Evolutionary conservation across 805 yeast species (phyloP).

Genomic region (Ogataea polymorpha): DNA sequence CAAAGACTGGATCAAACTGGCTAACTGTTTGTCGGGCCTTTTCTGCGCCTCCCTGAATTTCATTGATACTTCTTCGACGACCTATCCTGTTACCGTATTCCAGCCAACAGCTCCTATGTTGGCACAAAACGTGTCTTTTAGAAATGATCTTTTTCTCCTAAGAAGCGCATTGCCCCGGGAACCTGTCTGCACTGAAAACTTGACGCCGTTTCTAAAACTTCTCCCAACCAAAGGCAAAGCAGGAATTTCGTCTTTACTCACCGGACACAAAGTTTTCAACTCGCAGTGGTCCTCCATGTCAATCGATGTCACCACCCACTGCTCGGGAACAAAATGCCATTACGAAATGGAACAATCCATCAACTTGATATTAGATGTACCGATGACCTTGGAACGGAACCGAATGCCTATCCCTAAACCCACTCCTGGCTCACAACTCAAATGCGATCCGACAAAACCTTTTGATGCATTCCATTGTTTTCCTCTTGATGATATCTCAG

Average conservation of each 20-base stretch:
- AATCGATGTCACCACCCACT: constrained; percentile 65
- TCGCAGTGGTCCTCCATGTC: constrained; percentile 94
- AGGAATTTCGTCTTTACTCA: constrained; percentile 79
- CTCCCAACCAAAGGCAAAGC: constrained; percentile 90
- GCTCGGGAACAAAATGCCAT: constrained; percentile 43
- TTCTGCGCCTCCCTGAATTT: constrained; percentile 95
- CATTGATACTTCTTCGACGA: constrained; percentile 75
- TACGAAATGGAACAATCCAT: constrained; percentile 62
- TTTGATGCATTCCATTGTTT: constrained; percentile 68
- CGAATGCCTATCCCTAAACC: constrained; percentile 80
- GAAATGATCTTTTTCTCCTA: constrained; percentile 50
- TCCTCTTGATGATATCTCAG: constrained; percentile 57
- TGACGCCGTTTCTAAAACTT: constrained; percentile 87
- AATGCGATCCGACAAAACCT: constrained; percentile 68
- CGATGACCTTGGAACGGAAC: constrained; percentile 60
- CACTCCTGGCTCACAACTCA: constrained; percentile 58
- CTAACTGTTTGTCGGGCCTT: constrained; percentile 79
- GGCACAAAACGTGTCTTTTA: constrained; percentile 25
- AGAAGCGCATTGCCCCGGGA: constrained; percentile 92
- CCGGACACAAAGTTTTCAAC: constrained; percentile 88
- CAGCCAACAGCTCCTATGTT: constrained; percentile 23
- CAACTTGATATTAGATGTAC: constrained; percentile 69
- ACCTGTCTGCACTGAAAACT: constrained; percentile 93
- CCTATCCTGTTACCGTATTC: constrained; percentile 52
- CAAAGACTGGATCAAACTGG: constrained; percentile 64